Base-by-base conservation (phyloP, 345 rosid species). In the Brassica incana region DNA sequence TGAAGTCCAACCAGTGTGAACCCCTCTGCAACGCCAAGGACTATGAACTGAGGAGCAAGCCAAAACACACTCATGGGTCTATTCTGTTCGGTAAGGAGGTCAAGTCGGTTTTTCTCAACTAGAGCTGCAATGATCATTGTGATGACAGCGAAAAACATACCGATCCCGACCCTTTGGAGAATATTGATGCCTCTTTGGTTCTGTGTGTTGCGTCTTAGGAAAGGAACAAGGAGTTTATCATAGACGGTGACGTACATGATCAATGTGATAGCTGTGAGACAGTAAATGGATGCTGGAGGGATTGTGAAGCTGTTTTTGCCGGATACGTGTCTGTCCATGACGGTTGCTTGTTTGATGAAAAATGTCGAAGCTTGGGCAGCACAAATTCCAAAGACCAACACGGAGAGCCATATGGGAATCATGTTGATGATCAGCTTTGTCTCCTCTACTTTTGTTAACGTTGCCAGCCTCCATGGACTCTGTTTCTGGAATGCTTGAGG, bases 91-190 rank as follows among this genome's bases (percentile, higher is more conserved):
- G 81, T 83, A 4, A 40, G 79, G 4, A 25, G 14, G 43, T 7
- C 10, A 1, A 88, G 82, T 68, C 99, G 74, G 76, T 86, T 84
- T 71, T 82, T 83, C 86, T 95, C 99, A 1, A 92, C 97, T 65
- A 92, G 2, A 65, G 95, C 97, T 4, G 99, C 88, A 35, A 82
- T 85, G 6, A 83, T 83, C 97, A 95, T 89, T 14, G 97, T 81
- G 0, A 81, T 12, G 6, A 90, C 8, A 1, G 97, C 87, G 87
- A 95, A 91, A 5, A 86, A 3, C 97, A 95, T 91, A 27, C 99
- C 99, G n/a, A 86, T 83, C 7, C 97, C 99, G 2, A 95, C 90
- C 82, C 99, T 90, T 58, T 95, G 97, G 71, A 92, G 97, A 76
- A 95, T 90, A 16, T 78, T 86, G 78, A 92, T 86, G 35, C 97